These are phyloP conservation scores for Colletotrichum sp. DNA, from an alignment of 2,329 filamentous ascomycete species.

Conservation along the genomic window DNA sequence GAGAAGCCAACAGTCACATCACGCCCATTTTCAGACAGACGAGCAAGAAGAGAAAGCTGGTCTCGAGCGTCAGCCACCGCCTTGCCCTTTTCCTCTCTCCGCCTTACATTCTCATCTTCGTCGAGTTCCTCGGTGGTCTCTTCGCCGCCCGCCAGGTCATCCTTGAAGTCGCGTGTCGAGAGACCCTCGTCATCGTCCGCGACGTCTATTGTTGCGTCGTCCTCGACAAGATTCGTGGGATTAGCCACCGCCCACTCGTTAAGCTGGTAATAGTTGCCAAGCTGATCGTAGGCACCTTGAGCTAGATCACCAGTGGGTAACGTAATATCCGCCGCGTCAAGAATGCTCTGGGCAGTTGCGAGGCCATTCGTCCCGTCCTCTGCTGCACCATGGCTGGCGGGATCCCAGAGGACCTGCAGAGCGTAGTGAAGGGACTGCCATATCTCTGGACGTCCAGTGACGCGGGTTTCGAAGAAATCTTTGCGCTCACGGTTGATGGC, in stretches of 20 bases:
- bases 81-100: conserved; percentile 65
- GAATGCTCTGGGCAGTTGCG: conserved; percentile 77
- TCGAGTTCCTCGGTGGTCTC: conserved; percentile 29
- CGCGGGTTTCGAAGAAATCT: conserved; percentile 91
- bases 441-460: conserved; percentile 77
- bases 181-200: conserved; percentile 26
- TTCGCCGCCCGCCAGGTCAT: conserved; percentile 46
- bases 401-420: conserved; percentile 70
- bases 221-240: conserved; percentile 59
- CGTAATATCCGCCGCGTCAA: conserved; percentile 79
- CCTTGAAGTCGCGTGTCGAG: conserved; percentile 25
- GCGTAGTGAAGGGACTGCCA: conserved; percentile 79
- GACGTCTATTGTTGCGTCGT: conserved; percentile 49
- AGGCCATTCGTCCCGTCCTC: conserved; percentile 47
- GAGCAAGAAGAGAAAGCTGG: conserved; percentile 61
- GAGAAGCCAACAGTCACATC: conserved; percentile 65
- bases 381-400: conserved; percentile 43
- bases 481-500: conserved; percentile 73
- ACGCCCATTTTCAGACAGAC: conserved; percentile 70
- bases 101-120: conserved; percentile 40
- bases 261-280: conserved; percentile 73
- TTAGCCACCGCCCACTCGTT: conserved; percentile 73
- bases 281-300: conserved; percentile 74
- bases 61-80: conserved; percentile 57
- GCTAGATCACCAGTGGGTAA: conserved; percentile 75